Evolutionary conservation across 495 filamentous ascomycete genomes (phyloP).

Genomic region (Talaromyces trachyspermus): DNA sequence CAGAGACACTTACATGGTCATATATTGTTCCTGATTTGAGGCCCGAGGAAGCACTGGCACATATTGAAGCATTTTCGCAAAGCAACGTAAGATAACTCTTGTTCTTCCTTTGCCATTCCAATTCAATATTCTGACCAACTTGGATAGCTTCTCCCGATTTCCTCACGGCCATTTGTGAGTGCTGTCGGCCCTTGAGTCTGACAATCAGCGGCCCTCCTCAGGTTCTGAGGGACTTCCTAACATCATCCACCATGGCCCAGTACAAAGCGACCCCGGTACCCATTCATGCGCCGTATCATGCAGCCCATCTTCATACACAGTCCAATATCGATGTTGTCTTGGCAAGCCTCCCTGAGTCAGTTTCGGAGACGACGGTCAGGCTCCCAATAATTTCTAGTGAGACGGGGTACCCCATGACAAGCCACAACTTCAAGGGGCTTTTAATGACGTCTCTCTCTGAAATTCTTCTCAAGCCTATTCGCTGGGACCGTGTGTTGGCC

Average conservation of each 20-base stretch:
- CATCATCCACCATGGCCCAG: not conserved
- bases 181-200: not conserved
- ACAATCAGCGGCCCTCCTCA: not conserved
- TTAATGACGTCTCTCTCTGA: no score
- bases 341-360: no score
- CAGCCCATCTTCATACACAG: slow-evolving; percentile 18
- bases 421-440: no score
- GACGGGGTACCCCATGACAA: no score
- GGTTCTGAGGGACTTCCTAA: slow-evolving; percentile 10
- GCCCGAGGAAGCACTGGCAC: not conserved
- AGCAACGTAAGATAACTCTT: not conserved
- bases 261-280: slow-evolving; percentile 7
- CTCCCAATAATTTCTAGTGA: no score
- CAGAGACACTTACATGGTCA: not conserved
- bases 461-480: no score
- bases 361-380: no score
- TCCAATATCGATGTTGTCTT: slow-evolving; percentile 14
- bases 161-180: not conserved
- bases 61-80: not conserved
- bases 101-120: not conserved
- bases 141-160: not conserved
- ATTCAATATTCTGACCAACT: not conserved
- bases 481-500: no score
- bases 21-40: not conserved
- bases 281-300: slow-evolving; percentile 22